These are phyloP conservation scores for Tylopilus sp. DNA, from an alignment of 768 basidiomycete genomes.

Conservation along the genomic window DNA sequence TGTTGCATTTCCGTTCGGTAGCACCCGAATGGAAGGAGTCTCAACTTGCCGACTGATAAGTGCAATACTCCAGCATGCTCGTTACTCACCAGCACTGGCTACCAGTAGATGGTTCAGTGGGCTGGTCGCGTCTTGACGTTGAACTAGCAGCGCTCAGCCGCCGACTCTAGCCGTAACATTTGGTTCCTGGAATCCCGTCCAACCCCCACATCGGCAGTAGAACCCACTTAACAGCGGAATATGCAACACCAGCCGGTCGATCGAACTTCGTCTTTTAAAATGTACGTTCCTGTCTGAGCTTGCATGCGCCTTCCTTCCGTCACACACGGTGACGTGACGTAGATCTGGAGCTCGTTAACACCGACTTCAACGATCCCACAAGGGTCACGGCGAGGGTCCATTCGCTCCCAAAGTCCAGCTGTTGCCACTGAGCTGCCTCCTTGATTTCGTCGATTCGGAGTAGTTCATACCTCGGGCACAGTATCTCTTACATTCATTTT, in stretches of 20 bases:
- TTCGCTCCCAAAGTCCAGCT: too few relatives aligned
- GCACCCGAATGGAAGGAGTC: slow-evolving; percentile 16
- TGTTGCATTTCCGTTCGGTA: slow-evolving; percentile 15
- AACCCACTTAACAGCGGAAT: neutral
- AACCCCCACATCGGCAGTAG: neutral
- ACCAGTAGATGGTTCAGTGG: too few relatives aligned
- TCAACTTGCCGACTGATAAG: neutral
- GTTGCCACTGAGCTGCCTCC: too few relatives aligned
- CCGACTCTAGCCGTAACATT: neutral
- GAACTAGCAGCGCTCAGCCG: too few relatives aligned
- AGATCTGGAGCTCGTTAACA: neutral
- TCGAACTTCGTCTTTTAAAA: neutral
- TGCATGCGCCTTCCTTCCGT: too few relatives aligned
- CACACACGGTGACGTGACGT: neutral
- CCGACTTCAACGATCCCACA: too few relatives aligned
- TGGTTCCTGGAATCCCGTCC: neutral
- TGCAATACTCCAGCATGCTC: slow-evolving; percentile 5
- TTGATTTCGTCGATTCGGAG: too few relatives aligned
- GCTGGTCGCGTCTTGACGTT: too few relatives aligned
- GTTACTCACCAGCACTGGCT: neutral
- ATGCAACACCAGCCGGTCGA: neutral
- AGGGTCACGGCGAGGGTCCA: too few relatives aligned
- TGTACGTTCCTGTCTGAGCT: neutral
- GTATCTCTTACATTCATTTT: too few relatives aligned
- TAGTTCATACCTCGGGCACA: too few relatives aligned